Evolutionary conservation across 164 flowering plant species (phyloP).

Genomic region (Dillenia suffruticosa): DNA sequence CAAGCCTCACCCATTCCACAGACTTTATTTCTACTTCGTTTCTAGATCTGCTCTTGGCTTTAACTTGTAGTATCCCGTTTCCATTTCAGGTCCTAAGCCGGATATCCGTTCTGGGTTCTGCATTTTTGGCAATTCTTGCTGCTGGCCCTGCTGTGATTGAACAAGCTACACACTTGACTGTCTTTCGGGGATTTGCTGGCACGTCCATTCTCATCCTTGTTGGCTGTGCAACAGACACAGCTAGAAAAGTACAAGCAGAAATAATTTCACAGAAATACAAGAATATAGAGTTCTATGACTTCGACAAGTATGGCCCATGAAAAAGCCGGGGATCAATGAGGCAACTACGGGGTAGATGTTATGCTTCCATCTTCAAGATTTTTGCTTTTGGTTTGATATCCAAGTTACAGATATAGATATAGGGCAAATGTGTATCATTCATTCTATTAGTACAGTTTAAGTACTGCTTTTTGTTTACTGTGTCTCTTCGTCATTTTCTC

Average conservation of each 20-base stretch:
- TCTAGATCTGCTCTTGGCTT: background rate
- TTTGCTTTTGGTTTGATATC: no score
- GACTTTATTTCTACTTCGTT: no score
- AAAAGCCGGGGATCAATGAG: background rate
- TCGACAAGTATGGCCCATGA: slow-evolving; percentile 33
- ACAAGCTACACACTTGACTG: slow-evolving; percentile 85
- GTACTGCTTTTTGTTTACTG: no score
- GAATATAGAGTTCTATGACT: slow-evolving; percentile 84
- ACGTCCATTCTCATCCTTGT: slow-evolving; percentile 98
- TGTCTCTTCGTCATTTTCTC: no score
- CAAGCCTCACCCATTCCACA: no score
- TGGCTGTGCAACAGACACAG: slow-evolving; percentile 99
- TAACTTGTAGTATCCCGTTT: no score
- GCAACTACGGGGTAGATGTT: no score
- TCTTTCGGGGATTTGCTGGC: slow-evolving; percentile 97
- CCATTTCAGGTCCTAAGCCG: slow-evolving; percentile 78
- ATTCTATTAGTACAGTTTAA: no score
- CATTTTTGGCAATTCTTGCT: slow-evolving; percentile 83
- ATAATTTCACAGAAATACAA: slow-evolving; percentile 97
- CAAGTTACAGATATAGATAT: no score
- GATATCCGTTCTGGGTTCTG: slow-evolving; percentile 95
- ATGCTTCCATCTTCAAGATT: no score
- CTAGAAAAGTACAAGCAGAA: slow-evolving; percentile 97
- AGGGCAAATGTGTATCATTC: no score
- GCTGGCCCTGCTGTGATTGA: slow-evolving; percentile 95